phyloP scores from a whole-genome alignment of 345 rosid species.

The Gossypium herbaceum region DNA sequence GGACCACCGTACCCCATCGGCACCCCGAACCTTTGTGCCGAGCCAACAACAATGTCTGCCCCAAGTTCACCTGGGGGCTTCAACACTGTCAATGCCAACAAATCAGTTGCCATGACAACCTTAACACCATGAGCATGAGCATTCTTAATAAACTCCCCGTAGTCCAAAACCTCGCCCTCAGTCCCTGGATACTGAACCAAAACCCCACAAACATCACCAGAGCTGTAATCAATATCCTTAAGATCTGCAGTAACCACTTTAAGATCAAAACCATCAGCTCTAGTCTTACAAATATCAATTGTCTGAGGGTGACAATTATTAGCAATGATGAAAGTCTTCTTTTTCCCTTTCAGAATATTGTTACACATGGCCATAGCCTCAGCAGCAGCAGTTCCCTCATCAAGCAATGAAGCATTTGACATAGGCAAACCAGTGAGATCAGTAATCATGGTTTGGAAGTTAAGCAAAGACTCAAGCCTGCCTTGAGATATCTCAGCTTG shows the following conservation, averaged over 20 bases:
- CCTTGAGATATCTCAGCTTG: conserved; percentile 99
- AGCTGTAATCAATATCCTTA: conserved; percentile 68
- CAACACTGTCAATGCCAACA: conserved; percentile 87
- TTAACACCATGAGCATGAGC: conserved; percentile 93
- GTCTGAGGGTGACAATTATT: conserved; percentile 91
- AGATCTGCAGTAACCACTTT: conserved; percentile 69
- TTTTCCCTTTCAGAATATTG: conserved; percentile 80
- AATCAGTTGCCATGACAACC: conserved; percentile 94
- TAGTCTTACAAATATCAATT: conserved; percentile 85
- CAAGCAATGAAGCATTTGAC: conserved; percentile 92
- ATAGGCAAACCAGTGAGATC: conserved; percentile 94
- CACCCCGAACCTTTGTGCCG: conserved; percentile 95
- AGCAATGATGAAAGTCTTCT: conserved; percentile 84
- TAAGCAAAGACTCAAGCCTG: conserved; percentile 82
- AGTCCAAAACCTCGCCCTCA: conserved; percentile 88
- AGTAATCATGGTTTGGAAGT: conserved; percentile 80
- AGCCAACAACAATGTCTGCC: conserved; percentile 93
- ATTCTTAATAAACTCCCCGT: conserved; percentile 75
- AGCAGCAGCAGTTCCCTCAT: conserved; percentile 97
- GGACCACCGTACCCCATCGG: conserved; percentile 99
- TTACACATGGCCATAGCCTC: conserved; percentile 99
- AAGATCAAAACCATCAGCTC: conserved; percentile 85
- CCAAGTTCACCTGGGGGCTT: conserved; percentile 98
- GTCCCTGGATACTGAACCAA: conserved; percentile 97
- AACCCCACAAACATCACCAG: conserved; percentile 93